Evolutionary conservation across 2,329 filamentous ascomycete species (phyloP), one percentile per base, ranked within the genome.

Genomic region (Sclerotinia spermophila): DNA sequence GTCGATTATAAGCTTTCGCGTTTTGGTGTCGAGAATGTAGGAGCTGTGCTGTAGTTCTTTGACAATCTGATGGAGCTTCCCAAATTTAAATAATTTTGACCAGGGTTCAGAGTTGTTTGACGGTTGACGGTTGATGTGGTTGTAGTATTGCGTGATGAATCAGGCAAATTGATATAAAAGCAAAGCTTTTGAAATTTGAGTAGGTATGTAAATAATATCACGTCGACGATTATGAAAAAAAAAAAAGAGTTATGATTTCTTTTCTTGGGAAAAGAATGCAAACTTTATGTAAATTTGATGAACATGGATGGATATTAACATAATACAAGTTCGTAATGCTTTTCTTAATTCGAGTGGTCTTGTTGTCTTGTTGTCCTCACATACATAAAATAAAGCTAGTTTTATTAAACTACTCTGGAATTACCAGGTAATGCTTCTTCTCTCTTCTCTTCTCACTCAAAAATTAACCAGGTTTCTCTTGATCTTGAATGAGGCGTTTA

Each of bases 301-400:
- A 13, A 51, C 6, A 38, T n/a, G 56, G n/a, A n/a, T 17, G n/a
- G 5, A 53, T n/a, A 64, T 64, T 24, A 27, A 48, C 3, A 48
- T 19, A 33, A 64, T 64, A 51, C 2, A 15, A 27, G 60, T 44
- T 19, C 5, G 21, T 67, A 44, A 45, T 42, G 27, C 44, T 59
- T 35, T 24, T 11, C 4, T n/a, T 24, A 21, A 45, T 27, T 27
- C 35, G 44, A 27, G 24, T 45, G 60, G 55, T 48, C 30, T 68
- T 68, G 66, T 45, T 68, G 55, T 48, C 30, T 68, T 68, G 66
- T 48, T 68, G 66, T 68, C 66, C 66, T 61, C 55, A 61, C 66
- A 68, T 59, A n/a, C n/a, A n/a, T n/a, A n/a, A n/a, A n/a, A n/a
- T n/a, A 8, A 48, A 68, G 45, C 66, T 68, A 61, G n/a, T 68